Evolutionary conservation across 129 eudicot species (phyloP).

Genomic region (Rutidosis leptorrhynchoides): DNA sequence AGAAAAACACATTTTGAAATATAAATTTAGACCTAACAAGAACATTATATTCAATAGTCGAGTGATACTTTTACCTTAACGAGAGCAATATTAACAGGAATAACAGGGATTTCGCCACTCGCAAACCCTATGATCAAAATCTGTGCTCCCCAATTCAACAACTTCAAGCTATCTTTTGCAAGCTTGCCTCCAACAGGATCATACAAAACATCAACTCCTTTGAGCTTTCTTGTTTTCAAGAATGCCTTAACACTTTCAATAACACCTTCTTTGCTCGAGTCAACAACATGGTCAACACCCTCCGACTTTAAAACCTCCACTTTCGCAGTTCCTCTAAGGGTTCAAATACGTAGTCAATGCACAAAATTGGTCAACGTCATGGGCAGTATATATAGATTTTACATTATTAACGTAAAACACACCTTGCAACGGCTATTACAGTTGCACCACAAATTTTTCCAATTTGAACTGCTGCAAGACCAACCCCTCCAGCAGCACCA

Average conservation of each 20-base stretch:
- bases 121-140: constrained; percentile 92
- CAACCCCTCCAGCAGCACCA: constrained; percentile 99
- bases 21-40: not conserved
- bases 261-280: constrained; percentile 55
- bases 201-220: constrained; percentile 87
- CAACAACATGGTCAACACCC: constrained; percentile 92
- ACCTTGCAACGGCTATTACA: constrained; percentile 91
- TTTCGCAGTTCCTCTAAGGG: constrained; percentile 57
- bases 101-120: constrained; percentile 90
- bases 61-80: constrained; percentile 64
- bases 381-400: not conserved
- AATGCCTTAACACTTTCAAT: constrained; percentile 71
- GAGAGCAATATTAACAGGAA: constrained; percentile 92
- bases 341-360: constrained; percentile 10
- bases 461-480: constrained; percentile 93
- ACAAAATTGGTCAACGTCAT: not conserved
- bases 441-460: constrained; percentile 88
- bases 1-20: not conserved
- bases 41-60: not conserved
- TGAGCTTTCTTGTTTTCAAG: constrained; percentile 63
- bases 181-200: constrained; percentile 99
- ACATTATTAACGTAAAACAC: not conserved
- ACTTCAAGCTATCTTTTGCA: constrained; percentile 66
- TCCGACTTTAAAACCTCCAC: constrained; percentile 66
- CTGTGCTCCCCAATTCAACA: constrained; percentile 96